Evolutionary conservation across 306 rosid genomes (phyloP), one percentile per base, ranked within the genome.

Genomic region (Psophocarpus tetragonolobus): DNA sequence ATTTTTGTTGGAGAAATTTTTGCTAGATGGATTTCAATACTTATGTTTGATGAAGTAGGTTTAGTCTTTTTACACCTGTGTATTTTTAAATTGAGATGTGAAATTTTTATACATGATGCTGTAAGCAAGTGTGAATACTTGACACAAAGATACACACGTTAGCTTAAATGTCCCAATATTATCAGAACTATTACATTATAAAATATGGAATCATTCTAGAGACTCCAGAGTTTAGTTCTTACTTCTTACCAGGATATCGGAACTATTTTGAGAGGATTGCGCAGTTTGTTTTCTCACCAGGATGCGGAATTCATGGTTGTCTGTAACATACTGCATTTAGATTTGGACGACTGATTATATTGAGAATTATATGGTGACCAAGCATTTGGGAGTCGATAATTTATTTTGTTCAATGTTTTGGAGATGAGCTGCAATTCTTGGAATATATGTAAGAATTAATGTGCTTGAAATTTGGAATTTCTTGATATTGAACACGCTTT

Each of bases 101-200:
- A 26, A 54, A 38, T 77, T 66, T 51, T 57, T 36, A 32, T 51
- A 36, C 30, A 17, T 68, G 24, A n/a, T 75, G 66, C 72, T 15
- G 9, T 9, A 33, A 23, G 76, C 44, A 11, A 51, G 29, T 73
- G 14, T n/a, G 75, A 21, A 74, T 67, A 72, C 47, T 39, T 21
- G 47, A 56, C 21, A n/a, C 32, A 74, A n/a, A 36, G 18, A 81
- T 18, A 35, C 58, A 35, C 58, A 36, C 14, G 14, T 71, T 61
- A 29, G 76, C 47, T 73, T 24, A 44, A n/a, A 53, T 33, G 18
- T 38, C 32, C 8, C n/a, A 45, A 27, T 33, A 53, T 26, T 81
- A 30, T 36, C 18, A 38, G 1, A 71, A 38, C n/a, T 32, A 39
- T 62, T 71, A 1, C 54, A 50, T 73, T 39, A 29, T n/a, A 27